Conservation (phyloP, 208 protist species). For the Trypanosoma platydactyli region DNA sequence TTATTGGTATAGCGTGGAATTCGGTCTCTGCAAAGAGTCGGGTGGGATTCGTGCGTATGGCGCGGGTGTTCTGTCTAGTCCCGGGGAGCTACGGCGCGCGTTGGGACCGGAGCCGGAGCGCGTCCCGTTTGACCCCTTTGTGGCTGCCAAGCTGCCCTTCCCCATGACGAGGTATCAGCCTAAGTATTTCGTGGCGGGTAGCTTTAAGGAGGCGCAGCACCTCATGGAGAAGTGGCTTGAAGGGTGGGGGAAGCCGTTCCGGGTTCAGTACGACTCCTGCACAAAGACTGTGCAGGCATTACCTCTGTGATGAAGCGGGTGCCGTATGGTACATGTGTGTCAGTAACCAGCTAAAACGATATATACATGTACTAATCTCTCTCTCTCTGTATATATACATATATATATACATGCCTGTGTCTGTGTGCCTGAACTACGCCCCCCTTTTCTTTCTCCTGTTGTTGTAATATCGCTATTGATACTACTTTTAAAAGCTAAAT, state of each 20-base stretch:
- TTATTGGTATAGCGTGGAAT: slow-evolving; percentile 97
- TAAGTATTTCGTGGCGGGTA: slow-evolving; percentile 93
- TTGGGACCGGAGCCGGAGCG: slow-evolving; percentile 49
- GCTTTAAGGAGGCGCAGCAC: slow-evolving; percentile 88
- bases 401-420: too few species aligned
- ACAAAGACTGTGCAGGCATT: slow-evolving; percentile 83
- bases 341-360: too few species aligned
- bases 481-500: too few species aligned
- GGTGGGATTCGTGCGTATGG: slow-evolving; percentile 91
- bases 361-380: too few species aligned
- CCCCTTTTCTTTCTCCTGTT: too few species aligned
- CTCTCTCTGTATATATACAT: too few species aligned
- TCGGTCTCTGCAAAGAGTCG: slow-evolving; percentile 93
- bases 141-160: slow-evolving; percentile 66
- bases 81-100: slow-evolving; percentile 90
- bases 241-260: slow-evolving; percentile 79
- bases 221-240: slow-evolving; percentile 84
- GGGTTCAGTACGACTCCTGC: slow-evolving; percentile 91
- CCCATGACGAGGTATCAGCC: slow-evolving; percentile 95
- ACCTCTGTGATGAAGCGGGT: slow-evolving; percentile 66
- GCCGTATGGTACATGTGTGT: neutral
- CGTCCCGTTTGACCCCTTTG: slow-evolving; percentile 61
- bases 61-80: slow-evolving; percentile 94
- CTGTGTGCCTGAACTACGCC: too few species aligned
- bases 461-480: too few species aligned